Base-by-base conservation (phyloP, 2,329 filamentous ascomycete genomes). In the Pseudogymnoascus destructans region DNA sequence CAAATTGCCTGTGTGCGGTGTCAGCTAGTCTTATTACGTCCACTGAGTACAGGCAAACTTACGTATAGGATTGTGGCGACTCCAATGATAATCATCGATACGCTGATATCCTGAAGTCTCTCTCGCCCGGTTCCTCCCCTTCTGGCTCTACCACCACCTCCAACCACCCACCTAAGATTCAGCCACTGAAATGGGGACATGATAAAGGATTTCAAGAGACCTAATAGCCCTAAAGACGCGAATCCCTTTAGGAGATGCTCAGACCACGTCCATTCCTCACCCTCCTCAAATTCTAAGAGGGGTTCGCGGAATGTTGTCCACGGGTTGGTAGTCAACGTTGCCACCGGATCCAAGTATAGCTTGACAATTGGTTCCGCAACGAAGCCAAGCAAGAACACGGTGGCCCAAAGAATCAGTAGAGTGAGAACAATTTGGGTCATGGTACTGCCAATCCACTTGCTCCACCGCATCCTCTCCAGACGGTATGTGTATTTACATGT, bases 311-410 rank as follows among this genome's bases (percentile, higher is more conserved):
- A 70, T 67, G 46, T 73, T 65, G 64, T 72, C 61, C 64, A 70
- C 52, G 70, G 67, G 68, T 71, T 73, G 25, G 75, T 72, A 23
- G 82, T 73, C 38, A 77, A 72, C 9, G 80, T 81, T 56, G 83
- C 81, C 59, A 82, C 72, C 0, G 90, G 90, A 67, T 95, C 89
- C 58, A 92, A 73, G 75, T 92, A 95, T 25, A 95, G 74, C 65
- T 90, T 88, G 70, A 97, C 85, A 61, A 97, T 89, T 1, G 91
- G 91, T 71, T 97, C 91, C 60, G 91, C 92, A 63, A 97, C 73
- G 66, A 96, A 97, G 40, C 93, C 93, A 59, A 97, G 81, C 0
- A 88, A 36, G 67, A 95, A 97, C 23, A 95, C 78, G 57, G 84
- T 79, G 42, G 84, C 61, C 33, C 89, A 59, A 63, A 96, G 79